Base-by-base conservation (phyloP, 164 flowering plant genomes). In the Tinospora cordifolia region DNA sequence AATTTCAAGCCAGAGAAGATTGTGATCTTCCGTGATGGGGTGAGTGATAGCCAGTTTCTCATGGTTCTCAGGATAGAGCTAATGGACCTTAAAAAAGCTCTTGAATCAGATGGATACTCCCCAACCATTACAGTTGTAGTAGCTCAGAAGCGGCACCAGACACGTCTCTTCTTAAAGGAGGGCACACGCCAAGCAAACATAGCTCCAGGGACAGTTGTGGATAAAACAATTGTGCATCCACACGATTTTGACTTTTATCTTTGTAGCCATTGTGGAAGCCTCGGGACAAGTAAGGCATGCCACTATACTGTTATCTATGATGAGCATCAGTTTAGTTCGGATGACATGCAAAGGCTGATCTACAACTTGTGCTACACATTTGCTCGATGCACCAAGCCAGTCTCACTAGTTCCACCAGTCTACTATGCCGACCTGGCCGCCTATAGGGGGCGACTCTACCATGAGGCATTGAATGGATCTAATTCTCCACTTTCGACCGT, bases 231-330 rank as follows among this genome's bases (percentile, higher is more conserved):
- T 27, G 87, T 88, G 19, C 87, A 88, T 47, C 91, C 87, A 0
- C 68, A 57, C 25, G 91, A 90, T 74, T 88, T 81, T 67, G 92
- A 92, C 69, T 92, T 92, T 79, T 92, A 85, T 68, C 86, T 88
- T 6, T 85, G 88, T 69, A 88, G 96, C 70, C 92, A 90, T 66
- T 74, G 82, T 72, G 96, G 97, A 12, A 70, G 72, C 34, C 19
- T 88, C 14, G 97, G 96, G 27, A 92, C 97, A 10, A 90, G 97
- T 86, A 90, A 86, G 80, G 83, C 97, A 25, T 87, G 92, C 7
- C 94, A 89, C 69, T 92, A 90, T 73, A 77, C 84, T 71, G 91
- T 85, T 6, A 75, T 92, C 3, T 85, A 76, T 79, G 94, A 92
- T 71, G 96, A 90, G 71, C 83, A 87, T 65, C 40, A 51, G 1